Evolutionary conservation across 2,329 filamentous ascomycete genomes (phyloP).

Genomic region (Colletotrichum cereale): DNA sequence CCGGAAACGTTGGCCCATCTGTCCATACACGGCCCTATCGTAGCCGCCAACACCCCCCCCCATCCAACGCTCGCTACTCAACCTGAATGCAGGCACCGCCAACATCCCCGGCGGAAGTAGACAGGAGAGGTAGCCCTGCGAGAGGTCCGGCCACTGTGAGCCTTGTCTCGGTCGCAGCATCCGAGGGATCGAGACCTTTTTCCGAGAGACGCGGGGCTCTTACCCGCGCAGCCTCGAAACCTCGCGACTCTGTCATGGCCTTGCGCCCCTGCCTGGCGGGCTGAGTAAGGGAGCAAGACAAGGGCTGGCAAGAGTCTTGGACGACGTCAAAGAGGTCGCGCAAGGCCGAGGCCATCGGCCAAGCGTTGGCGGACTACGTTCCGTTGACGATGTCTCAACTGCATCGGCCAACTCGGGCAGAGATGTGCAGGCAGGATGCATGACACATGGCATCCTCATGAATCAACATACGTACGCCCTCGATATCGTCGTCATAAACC

Average conservation of each 20-base stretch:
- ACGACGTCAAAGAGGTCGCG: slow-evolving; percentile 2
- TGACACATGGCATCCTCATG: slow-evolving; percentile 6
- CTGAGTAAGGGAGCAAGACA: slow-evolving; percentile 31
- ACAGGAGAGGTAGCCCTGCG: neutral
- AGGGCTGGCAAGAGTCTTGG: neutral
- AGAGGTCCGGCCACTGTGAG: slow-evolving; percentile 9
- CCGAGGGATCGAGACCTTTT: slow-evolving; percentile 22
- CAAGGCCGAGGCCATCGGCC: neutral
- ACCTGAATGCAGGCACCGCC: slow-evolving; percentile 36
- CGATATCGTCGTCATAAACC: slow-evolving; percentile 25
- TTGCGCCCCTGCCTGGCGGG: neutral
- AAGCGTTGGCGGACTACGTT: slow-evolving; percentile 19
- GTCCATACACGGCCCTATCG: slow-evolving; percentile 12
- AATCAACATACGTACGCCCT: slow-evolving; percentile 15
- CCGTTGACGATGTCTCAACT: slow-evolving; percentile 30
- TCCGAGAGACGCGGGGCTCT: slow-evolving; percentile 9
- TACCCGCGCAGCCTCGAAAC: neutral
- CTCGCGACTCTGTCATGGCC: slow-evolving; percentile 21
- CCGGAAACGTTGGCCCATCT: slow-evolving; percentile 6
- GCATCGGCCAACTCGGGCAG: slow-evolving; percentile 1
- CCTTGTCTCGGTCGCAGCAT: slow-evolving; percentile 27
- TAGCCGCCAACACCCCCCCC: neutral
- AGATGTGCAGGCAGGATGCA: neutral
- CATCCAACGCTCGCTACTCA: slow-evolving; percentile 22
- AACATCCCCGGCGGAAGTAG: slow-evolving; percentile 33